Percentiles rank a stretch among this genome's conserved stretches.
phyloP scores from a whole-genome alignment of 139 green algal species.

The Micractinium sp. region DNA sequence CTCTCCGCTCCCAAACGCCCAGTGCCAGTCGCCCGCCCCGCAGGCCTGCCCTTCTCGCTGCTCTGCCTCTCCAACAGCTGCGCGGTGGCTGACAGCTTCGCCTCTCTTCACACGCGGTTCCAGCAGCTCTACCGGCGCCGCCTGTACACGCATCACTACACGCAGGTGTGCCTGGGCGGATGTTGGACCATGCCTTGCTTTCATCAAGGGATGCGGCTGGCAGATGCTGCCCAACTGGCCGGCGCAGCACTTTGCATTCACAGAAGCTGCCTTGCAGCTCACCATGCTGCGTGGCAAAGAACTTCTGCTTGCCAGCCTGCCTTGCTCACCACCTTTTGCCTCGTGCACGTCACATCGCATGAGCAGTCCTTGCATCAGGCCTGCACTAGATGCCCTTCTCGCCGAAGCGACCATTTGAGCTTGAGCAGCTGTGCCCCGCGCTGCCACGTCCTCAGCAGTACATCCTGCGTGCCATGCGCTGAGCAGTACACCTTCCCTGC shows the following conservation, averaged over 20 bases:
- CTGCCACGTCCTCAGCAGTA: too few relatives aligned
- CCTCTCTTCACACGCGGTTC: slow-evolving; percentile 68
- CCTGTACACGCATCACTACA: slow-evolving; percentile 39
- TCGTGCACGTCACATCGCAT: too few relatives aligned
- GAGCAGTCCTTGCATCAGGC: too few relatives aligned
- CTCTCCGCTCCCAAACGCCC: background rate
- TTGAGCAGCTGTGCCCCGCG: too few relatives aligned
- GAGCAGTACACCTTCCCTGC: background rate
- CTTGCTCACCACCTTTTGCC: too few relatives aligned
- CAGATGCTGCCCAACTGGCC: too few relatives aligned
- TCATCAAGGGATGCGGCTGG: background rate
- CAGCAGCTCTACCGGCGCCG: slow-evolving; percentile 60
- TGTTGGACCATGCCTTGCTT: background rate
- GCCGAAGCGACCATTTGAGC: too few relatives aligned
- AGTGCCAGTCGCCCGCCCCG: background rate
- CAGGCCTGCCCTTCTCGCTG: slow-evolving; percentile 66
- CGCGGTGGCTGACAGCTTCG: slow-evolving; percentile 68
- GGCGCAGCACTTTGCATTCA: too few relatives aligned
- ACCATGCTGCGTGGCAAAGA: background rate
- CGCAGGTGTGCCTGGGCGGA: background rate
- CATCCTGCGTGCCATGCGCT: too few relatives aligned
- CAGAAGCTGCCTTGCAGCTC: background rate
- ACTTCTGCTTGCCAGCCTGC: too few relatives aligned
- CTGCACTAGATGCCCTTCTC: too few relatives aligned
- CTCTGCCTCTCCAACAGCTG: slow-evolving; percentile 83